Base-by-base conservation (phyloP, 1,284 basidiomycete species). In the Microbotryomycetes sp. region DNA sequence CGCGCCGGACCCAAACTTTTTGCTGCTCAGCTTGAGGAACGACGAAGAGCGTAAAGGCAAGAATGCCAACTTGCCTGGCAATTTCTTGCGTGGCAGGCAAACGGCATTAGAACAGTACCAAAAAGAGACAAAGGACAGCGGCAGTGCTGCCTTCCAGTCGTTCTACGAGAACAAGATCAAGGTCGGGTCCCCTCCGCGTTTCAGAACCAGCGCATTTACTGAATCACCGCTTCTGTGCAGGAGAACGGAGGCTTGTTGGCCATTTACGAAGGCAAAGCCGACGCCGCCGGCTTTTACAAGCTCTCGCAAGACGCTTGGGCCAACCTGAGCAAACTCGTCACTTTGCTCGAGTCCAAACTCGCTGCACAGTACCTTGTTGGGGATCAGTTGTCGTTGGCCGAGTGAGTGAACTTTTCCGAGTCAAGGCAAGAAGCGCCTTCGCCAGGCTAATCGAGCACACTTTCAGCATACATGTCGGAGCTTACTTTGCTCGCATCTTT, bases 401-500 rank as follows among this genome's bases (percentile, higher is more conserved):
- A 68, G 66, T 67, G 5, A 35, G 63, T 64, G 13, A 31, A 18
- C 7, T 21, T n/a, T 11, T 27, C 26, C 5, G 35, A 27, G 35
- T 11, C 18, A 41, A 41, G 11, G 56, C n/a, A 61, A 61, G 24
- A 18, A 30, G 13, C 47, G 52, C 31, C 50, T 61, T 47, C 59
- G 54, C 29, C 55, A 45, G 60, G 57, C 26, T 55, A 62, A 41
- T 27, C 52, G 29, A 57, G 55, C 29, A 59, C 6, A 60, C 57
- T 3, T 41, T 60, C 51, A 69, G 68, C 62, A 45, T 71, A 1
- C 70, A 71, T 58, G 65, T 54, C 46, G 68, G 67, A 29, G 68
- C 68, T 13, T 71, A 62, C 62, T 62, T 71, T 59, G 69, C 67
- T 13, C 64, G 70, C 9, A 59, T 71, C 50, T 58, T 70, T 28